These are phyloP conservation scores for Neurospora tetraspora DNA, from an alignment of 495 filamentous ascomycete species.

Conservation along the genomic window DNA sequence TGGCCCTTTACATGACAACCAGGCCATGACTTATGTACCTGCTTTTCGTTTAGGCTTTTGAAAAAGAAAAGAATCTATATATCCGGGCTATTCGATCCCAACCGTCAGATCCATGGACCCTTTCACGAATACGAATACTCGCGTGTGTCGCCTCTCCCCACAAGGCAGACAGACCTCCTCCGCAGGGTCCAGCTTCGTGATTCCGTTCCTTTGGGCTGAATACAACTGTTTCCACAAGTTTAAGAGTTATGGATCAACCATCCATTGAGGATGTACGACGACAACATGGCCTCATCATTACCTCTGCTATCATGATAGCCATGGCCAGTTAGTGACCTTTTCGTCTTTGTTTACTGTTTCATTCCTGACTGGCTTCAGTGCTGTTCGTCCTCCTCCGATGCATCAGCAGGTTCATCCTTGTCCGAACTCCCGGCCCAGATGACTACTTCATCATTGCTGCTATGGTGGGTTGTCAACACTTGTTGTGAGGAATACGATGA, in stretches of 20 bases:
- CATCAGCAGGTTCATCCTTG: slow-evolving; percentile 18
- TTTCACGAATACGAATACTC: too few species aligned
- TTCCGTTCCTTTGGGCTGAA: background rate
- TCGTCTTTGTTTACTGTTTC: background rate
- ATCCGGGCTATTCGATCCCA: too few species aligned
- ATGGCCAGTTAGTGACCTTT: slow-evolving; percentile 2
- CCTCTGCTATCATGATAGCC: slow-evolving; percentile 8
- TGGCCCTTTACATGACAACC: background rate
- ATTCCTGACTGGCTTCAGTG: slow-evolving; percentile 5
- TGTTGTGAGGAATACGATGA: background rate
- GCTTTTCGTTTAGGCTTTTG: background rate
- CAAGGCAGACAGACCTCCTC: background rate
- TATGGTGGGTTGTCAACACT: slow-evolving; percentile 11
- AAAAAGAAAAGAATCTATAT: too few species aligned
- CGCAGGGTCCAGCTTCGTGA: background rate
- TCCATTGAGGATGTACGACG: background rate
- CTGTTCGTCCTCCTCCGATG: slow-evolving; percentile 16
- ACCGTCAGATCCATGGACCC: too few species aligned
- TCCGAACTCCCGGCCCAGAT: slow-evolving; percentile 22
- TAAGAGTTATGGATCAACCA: background rate
- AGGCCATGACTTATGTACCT: too few species aligned
- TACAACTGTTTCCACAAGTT: background rate
- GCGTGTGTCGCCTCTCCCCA: background rate
- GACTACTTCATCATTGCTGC: slow-evolving; percentile 26
- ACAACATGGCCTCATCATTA: slow-evolving; percentile 7